phyloP scores from a whole-genome alignment of 176 grass and related monocot genomes.

The Ampelocalamus luodianensis region DNA sequence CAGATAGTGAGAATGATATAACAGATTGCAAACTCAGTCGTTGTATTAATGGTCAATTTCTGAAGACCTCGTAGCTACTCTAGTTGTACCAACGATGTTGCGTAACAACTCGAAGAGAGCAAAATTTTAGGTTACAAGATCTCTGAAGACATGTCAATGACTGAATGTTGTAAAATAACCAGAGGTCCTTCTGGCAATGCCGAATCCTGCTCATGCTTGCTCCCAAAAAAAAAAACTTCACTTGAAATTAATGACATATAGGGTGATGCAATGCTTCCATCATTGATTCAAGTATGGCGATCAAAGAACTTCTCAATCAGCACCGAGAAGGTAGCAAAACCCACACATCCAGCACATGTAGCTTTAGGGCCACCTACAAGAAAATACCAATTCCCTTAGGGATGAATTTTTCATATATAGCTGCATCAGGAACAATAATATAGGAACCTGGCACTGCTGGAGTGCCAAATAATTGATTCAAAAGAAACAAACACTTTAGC shows the following conservation, averaged over 20 bases:
- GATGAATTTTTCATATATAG: constrained; percentile 21
- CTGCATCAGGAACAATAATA: neutral
- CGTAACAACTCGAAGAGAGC: neutral
- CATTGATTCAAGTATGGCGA: constrained; percentile 62
- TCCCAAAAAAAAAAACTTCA: constrained; percentile 47
- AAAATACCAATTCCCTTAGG: constrained; percentile 38
- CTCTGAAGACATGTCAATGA: constrained; percentile 14
- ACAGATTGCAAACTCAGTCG: neutral
- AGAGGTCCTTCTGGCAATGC: neutral
- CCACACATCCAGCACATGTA: constrained; percentile 81
- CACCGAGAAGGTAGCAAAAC: constrained; percentile 94
- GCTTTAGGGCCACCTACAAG: constrained; percentile 89
- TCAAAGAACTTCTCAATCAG: constrained; percentile 94
- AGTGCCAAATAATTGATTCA: neutral
- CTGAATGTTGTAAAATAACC: constrained; percentile 32
- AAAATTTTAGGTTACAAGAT: constrained; percentile 24
- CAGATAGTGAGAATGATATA: neutral
- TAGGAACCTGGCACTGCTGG: neutral
- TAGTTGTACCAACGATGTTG: constrained; percentile 1
- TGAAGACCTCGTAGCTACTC: neutral
- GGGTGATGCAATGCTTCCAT: neutral
- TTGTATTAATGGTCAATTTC: neutral
- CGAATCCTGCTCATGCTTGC: constrained; percentile 29
- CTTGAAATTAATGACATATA: constrained; percentile 7
- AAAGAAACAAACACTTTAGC: neutral